Percentiles rank a stretch among this genome's conserved stretches.
These are phyloP conservation scores for Batkoa obscura DNA, from an alignment of 371 early-diverging fungal genomes.

Conservation along the genomic window DNA sequence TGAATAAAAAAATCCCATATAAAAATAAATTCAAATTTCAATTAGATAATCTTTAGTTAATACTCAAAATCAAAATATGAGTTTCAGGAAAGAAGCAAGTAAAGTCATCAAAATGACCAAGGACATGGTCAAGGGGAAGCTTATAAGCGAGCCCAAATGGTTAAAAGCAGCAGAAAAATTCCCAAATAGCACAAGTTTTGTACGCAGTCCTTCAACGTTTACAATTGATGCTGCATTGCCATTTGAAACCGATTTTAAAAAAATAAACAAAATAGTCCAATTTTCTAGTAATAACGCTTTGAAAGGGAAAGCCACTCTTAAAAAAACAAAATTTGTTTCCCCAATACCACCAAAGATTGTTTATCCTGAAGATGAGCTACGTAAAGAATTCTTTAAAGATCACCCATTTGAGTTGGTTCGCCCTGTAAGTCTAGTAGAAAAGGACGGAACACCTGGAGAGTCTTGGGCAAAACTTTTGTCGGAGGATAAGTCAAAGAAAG, in stretches of 20 bases:
- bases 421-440: conserved; percentile 41
- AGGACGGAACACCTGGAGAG: conserved; percentile 14
- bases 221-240: not conserved
- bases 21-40: too few species aligned
- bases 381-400: conserved; percentile 63
- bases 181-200: not conserved
- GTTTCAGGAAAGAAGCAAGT: not conserved
- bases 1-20: too few species aligned
- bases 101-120: not conserved
- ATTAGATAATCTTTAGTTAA: too few species aligned
- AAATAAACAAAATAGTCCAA: not conserved
- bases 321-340: not conserved
- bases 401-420: conserved; percentile 70
- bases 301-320: not conserved
- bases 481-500: not conserved
- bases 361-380: conserved; percentile 73
- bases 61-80: not conserved
- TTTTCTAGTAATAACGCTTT: not conserved
- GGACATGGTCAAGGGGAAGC: not conserved
- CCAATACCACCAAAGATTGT: conserved; percentile 37
- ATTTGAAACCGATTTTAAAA: not conserved
- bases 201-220: not conserved
- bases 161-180: not conserved
- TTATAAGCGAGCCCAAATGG: not conserved
- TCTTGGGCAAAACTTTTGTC: not conserved